phyloP scores from a whole-genome alignment of 345 rosid species.

The Microthlaspi erraticum region DNA sequence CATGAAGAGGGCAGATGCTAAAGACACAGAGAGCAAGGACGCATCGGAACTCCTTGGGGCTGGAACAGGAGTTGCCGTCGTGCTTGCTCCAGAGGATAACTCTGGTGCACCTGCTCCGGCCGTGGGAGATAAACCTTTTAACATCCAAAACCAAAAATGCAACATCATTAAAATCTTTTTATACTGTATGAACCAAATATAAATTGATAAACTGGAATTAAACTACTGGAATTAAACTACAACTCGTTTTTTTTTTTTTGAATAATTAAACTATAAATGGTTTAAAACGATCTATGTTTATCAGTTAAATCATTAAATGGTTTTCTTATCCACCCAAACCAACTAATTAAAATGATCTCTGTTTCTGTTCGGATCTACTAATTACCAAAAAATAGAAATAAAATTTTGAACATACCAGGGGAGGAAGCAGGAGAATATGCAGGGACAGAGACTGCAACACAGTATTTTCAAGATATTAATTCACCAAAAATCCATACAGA shows the following conservation, averaged over 20 bases:
- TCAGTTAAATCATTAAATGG: too few species aligned
- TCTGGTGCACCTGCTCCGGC: slow-evolving; percentile 29
- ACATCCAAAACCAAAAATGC: neutral
- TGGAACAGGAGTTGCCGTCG: slow-evolving; percentile 26
- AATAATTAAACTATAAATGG: too few species aligned
- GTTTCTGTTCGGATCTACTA: neutral
- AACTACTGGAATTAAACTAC: too few species aligned
- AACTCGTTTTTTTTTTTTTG: too few species aligned
- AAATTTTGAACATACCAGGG: slow-evolving; percentile 37
- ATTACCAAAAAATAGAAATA: neutral
- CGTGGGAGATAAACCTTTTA: slow-evolving; percentile 34
- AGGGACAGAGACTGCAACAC: slow-evolving; percentile 39
- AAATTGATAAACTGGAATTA: too few species aligned
- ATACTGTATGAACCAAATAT: too few species aligned
- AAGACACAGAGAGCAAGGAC: slow-evolving; percentile 18
- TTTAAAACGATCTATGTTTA: too few species aligned
- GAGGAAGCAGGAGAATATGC: slow-evolving; percentile 40
- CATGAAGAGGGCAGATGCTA: slow-evolving; percentile 23
- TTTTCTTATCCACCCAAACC: neutral
- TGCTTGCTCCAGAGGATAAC: too few species aligned
- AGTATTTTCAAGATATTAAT: slow-evolving; percentile 17
- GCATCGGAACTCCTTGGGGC: slow-evolving; percentile 32
- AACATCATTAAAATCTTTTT: neutral
- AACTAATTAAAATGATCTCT: neutral
- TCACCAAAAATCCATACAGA: neutral